A percentile compares a stretch with the other conserved stretches of the same genome.
Conservation (phyloP, 805 yeast genomes). For the Candida ortonii region DNA sequence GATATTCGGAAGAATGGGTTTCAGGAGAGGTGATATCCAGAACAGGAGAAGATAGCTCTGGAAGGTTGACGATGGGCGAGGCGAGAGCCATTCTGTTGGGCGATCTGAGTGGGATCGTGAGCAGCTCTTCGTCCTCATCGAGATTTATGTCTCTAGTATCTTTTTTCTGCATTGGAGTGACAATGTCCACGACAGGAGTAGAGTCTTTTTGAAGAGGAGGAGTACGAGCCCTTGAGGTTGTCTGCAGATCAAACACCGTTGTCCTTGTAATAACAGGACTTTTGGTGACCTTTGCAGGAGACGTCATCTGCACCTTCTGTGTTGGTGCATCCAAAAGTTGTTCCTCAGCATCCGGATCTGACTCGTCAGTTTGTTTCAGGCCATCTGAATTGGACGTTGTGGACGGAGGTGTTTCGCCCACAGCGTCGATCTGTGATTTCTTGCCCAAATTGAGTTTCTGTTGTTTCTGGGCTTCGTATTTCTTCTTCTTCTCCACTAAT, state of each 20-base stretch:
- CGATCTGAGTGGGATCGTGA: constrained; percentile 32
- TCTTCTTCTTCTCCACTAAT: constrained; percentile 69
- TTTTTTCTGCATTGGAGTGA: constrained; percentile 1
- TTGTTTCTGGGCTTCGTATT: constrained; percentile 48
- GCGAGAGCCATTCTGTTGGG: constrained; percentile 24
- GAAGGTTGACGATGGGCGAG: constrained; percentile 14
- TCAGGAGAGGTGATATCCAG: no score
- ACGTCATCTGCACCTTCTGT: constrained; percentile 12
- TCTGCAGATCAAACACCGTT: no score
- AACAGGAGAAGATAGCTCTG: no score
- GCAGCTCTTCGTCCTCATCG: constrained; percentile 22
- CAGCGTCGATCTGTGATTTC: constrained; percentile 1
- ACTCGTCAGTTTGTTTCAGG: constrained; percentile 3
- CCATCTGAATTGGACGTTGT: constrained; percentile 5
- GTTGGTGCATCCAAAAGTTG: constrained; percentile 13
- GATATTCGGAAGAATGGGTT: constrained; percentile 1
- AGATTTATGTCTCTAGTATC: no score
- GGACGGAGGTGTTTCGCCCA: background rate
- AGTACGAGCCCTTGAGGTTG: no score
- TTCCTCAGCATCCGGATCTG: constrained; percentile 13
- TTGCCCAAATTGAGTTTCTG: constrained; percentile 5
- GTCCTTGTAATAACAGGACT: constrained; percentile 13
- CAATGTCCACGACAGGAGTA: no score
- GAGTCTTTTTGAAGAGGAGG: no score
- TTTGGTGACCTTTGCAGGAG: constrained; percentile 16